Base-by-base conservation (phyloP, 75 land plant species). In the Cunninghamia lanceolata region DNA sequence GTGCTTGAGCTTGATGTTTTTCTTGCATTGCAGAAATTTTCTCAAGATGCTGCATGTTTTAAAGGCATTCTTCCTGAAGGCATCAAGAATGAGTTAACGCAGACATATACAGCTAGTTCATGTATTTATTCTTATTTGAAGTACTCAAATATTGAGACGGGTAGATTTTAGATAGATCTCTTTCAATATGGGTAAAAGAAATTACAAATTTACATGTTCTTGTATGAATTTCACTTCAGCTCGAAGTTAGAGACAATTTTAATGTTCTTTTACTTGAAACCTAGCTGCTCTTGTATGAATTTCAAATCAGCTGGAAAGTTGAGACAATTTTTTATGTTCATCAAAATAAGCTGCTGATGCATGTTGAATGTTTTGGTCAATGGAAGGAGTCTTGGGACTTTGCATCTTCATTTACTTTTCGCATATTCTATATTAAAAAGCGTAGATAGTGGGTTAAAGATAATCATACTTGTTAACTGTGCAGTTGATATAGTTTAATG, bases 31-130 rank as follows among this genome's bases (percentile, higher is more conserved):
- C 76, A 74, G 39, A 74, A 74, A 74, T n/a, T 34, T 11, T 74
- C 36, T 35, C 42, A 43, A 43, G 82, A 79, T 79, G 82, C 32
- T 79, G 47, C 47, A 79, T 79, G 46, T 79, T 79, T 79, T 25
- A 79, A 42, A 43, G 82, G 2, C 30, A 76, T n/a, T n/a, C 30
- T 43, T 50, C 47, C 46, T 42, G 14, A 43, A 79, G 82, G 82
- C 82, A 79, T 40, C 47, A 79, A 79, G 11, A 38, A 77, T 77
- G 40, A 39, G 80, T 25, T 25, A 21, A 34, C 43, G 47, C 82
- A 78, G 82, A 79, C 32, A 43, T 9, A 79, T 79, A 79, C 46
- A 28, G 46, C 47, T 79, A 79, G 11, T 79, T 43, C 82, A 79
- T 79, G 46, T 79, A 79, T 79, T 40, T 79, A 40, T 25, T 42